phyloP scores from a whole-genome alignment of 2,329 filamentous ascomycete genomes.

The Fusarium ambrosium region DNA sequence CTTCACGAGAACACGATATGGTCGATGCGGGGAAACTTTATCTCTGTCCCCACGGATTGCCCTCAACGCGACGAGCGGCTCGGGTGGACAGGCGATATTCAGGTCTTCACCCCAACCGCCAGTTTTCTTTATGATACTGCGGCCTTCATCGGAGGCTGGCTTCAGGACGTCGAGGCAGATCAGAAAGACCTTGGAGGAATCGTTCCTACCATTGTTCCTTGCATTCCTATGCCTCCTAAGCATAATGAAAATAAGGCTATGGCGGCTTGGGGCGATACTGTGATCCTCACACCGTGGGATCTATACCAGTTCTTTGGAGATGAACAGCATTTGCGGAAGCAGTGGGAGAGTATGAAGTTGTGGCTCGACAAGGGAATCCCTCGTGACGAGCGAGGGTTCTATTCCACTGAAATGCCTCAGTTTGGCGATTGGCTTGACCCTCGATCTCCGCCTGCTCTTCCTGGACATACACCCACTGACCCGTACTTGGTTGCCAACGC shows the following conservation, averaged over 20 bases:
- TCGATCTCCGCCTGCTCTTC: neutral
- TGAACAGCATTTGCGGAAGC: neutral
- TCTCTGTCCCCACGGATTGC: neutral
- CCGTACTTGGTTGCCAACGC: neutral
- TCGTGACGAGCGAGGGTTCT: neutral
- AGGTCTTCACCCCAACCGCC: neutral
- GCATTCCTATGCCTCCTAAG: neutral
- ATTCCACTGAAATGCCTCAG: neutral
- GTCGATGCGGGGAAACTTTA: neutral
- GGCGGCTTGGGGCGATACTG: neutral
- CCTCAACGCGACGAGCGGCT: neutral
- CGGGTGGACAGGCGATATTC: neutral
- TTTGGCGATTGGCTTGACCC: neutral
- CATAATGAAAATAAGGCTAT: neutral
- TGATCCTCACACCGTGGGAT: neutral
- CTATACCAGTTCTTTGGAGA: neutral
- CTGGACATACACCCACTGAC: neutral
- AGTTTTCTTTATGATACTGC: neutral
- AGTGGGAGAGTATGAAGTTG: neutral
- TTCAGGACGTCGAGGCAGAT: neutral
- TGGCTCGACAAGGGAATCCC: neutral
- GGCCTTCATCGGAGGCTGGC: neutral
- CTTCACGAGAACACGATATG: neutral
- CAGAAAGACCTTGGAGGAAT: neutral
- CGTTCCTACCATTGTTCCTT: neutral